Evolutionary conservation across 2,329 filamentous ascomycete species (phyloP), one percentile per base, ranked within the genome.

Genomic region (Alternaria alternata): DNA sequence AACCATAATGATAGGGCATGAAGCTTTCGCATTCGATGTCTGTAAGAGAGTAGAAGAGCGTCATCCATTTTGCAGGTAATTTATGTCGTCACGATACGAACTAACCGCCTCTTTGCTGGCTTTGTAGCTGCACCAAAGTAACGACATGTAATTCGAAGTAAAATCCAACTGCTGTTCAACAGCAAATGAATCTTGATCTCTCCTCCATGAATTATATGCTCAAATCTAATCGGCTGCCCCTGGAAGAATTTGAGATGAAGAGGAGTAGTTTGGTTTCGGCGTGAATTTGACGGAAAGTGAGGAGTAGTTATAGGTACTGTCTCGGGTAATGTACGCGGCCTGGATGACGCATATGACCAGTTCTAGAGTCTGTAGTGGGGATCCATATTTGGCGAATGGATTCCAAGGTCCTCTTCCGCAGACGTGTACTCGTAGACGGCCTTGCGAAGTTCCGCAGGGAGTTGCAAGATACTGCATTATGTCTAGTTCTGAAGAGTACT

Each of bases 391-490:
- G 42, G 30, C 9, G 28, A 28, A 9, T 18, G 28, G n/a, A 54
- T 24, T 20, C 30, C 18, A 22, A 18, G 14, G 24, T 28, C n/a
- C 9, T 39, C 24, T 41, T 52, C n/a, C 24, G 36, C 32, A 20
- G 24, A 34, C 30, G 24, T 42, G 36, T 57, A 54, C 22, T 20
- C 26, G 48, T 48, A 61, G 46, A 57, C 47, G 12, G 36, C 38
- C 24, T 53, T 53, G 12, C 53, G 58, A 12, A 61, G 46, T 32
- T 61, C 48, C n/a, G 39, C 34, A 9, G 48, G 42, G 7, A 61
- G 59, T 9, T 36, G 48, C 3, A 61, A 24, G 8, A 54, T 48
- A 8, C 36, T 42, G 20, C 49, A 61, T 30, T 53, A 41, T 38
- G 48, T 14, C 28, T 39, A 41, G 22, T 57, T 54, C 22, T 24